A percentile compares a stretch with the other conserved stretches of the same genome.
Conservation (phyloP, 2,329 filamentous ascomycete species). For the Xenoacremonium recifei region DNA sequence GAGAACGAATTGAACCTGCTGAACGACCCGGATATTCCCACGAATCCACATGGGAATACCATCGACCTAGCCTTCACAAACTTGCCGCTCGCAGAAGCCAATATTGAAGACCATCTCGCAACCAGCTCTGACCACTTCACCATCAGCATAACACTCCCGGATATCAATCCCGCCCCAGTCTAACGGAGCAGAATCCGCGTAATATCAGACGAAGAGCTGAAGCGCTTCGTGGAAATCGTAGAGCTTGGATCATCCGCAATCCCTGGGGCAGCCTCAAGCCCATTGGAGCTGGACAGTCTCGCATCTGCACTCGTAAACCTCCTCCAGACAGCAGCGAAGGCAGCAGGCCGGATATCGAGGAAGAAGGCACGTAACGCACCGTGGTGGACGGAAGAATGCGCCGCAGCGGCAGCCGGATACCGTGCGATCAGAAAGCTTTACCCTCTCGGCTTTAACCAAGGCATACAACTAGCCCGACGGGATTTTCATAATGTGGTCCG, state of each 20-base stretch:
- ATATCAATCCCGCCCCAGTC: constrained; percentile 4
- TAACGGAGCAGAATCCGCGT: constrained; percentile 11
- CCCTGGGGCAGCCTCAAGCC: constrained; percentile 4
- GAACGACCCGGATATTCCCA: constrained; percentile 13
- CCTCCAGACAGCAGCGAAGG: constrained; percentile 8
- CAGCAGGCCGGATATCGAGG: constrained; percentile 2
- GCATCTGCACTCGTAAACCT: constrained; percentile 6
- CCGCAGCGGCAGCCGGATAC: constrained; percentile 8
- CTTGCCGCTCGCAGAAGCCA: constrained; percentile 9
- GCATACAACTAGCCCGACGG: constrained; percentile 9
- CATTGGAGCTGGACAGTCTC: constrained; percentile 7
- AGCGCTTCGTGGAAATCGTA: constrained; percentile 12
- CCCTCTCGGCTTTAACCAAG: constrained; percentile 10
- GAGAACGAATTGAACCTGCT: constrained; percentile 11
- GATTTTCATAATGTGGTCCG: constrained; percentile 10
- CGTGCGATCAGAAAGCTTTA: constrained; percentile 10
- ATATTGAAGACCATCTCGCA: constrained; percentile 13
- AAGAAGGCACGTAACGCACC: constrained; percentile 9
- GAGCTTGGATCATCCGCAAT: constrained; percentile 4
- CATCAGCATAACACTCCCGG: constrained; percentile 10
- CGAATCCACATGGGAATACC: constrained; percentile 16
- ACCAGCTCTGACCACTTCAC: constrained; percentile 18
- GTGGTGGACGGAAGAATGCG: constrained; percentile 16
- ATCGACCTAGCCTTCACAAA: constrained; percentile 16
- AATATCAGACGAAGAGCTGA: constrained; percentile 12